Base-by-base conservation (phyloP, 163 green algal species). In the Scenedesmus sp. region DNA sequence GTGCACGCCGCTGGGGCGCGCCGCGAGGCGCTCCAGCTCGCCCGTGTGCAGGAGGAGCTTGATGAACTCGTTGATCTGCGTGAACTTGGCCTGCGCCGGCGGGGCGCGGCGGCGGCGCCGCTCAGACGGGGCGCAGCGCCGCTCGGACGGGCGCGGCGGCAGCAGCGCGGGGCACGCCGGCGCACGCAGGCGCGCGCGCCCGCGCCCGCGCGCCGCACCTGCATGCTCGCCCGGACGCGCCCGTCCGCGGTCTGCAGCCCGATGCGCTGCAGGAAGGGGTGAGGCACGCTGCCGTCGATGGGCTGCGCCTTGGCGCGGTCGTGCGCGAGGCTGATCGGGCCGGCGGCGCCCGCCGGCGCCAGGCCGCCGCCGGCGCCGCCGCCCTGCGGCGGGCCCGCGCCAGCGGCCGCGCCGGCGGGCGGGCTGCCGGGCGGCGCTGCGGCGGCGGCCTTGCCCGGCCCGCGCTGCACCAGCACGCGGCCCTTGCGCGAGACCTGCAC, bases 31-130 rank as follows among this genome's bases (percentile, higher is more conserved):
- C 3, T 85, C 74, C 20, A 89, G 60, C 18, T 80, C 44, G 20
- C 71, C 73, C 2, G 80, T 90, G 80, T 91, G 87, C 0, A 74
- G 34, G 5, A 91, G 75, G 22, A 91, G 80, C 74, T 89, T 88
- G 0, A 91, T 56, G 70, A 91, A 91, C 51, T 89, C 85, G 29
- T 91, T 91, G n/a, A 91, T 83, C 71, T 88, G 83, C 20, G 64
- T 80, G 58, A 91, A 87, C 64, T 89, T 89, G 60, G 87, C 86
- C 63, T 86, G 73, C 48, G 69, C 62, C 31, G 64, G 50, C 57
- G n/a, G 9, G 11, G 14, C 10, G 11, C 26, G 39, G 39, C 39
- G 10, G 39, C 39, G 39, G 39, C 39, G 39, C 39, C 6, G 39
- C 39, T 47, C 39, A 47, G 7, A 47, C n/a, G n/a, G n/a, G n/a